phyloP scores from a whole-genome alignment of 2,329 filamentous ascomycete species.

The Verticillium albo-atrum region DNA sequence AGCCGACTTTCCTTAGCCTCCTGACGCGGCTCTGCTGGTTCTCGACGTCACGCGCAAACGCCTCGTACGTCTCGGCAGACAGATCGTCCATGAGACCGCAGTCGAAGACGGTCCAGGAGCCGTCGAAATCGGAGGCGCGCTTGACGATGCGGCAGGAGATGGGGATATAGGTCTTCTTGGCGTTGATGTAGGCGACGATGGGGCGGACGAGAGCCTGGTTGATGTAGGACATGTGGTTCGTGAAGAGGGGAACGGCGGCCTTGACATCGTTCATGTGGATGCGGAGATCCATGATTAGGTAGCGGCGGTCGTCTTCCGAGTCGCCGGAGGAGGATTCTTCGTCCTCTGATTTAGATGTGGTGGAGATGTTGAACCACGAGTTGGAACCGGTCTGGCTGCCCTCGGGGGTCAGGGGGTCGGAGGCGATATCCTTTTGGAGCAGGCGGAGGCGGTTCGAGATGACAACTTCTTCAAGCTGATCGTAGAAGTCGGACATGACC shows the following conservation, averaged over 20 bases:
- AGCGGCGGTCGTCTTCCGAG: slow-evolving; percentile 63
- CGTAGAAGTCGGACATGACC: slow-evolving; percentile 95
- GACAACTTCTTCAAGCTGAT: slow-evolving; percentile 89
- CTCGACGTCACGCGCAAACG: slow-evolving; percentile 86
- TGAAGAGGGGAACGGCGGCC: slow-evolving; percentile 89
- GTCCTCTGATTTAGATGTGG: slow-evolving; percentile 7
- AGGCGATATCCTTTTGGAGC: slow-evolving; percentile 42
- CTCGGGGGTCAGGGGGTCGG: slow-evolving; percentile 13
- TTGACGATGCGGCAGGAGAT: slow-evolving; percentile 95
- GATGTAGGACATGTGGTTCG: slow-evolving; percentile 85
- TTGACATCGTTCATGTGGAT: slow-evolving; percentile 93
- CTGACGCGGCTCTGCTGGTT: slow-evolving; percentile 83
- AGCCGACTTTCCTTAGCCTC: slow-evolving; percentile 89
- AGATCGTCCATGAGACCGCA: slow-evolving; percentile 91
- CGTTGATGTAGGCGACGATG: slow-evolving; percentile 98
- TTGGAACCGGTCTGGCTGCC: slow-evolving; percentile 28
- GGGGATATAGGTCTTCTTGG: slow-evolving; percentile 89
- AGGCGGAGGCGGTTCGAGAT: slow-evolving; percentile 68
- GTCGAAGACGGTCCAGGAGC: slow-evolving; percentile 91
- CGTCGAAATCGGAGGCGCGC: slow-evolving; percentile 82
- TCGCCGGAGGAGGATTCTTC: slow-evolving; percentile 3
- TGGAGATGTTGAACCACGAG: slow-evolving; percentile 4
- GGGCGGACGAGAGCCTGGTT: slow-evolving; percentile 93
- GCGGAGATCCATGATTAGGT: slow-evolving; percentile 90
- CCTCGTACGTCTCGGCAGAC: slow-evolving; percentile 88